Base-by-base conservation (phyloP, 345 rosid species). In the Zanthoxylum bungeanum region DNA sequence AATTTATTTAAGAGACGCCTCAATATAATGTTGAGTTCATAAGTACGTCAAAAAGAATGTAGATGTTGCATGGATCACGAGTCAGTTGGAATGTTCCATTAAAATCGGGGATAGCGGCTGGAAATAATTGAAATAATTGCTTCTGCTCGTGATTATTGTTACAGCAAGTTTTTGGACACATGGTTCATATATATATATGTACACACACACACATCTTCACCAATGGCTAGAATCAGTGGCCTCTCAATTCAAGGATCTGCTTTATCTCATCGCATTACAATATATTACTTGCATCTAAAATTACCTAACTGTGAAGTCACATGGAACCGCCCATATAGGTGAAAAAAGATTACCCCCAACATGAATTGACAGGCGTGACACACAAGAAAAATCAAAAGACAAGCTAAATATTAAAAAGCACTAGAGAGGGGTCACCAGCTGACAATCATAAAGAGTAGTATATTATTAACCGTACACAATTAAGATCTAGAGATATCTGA, bases 291-390 rank as follows among this genome's bases (percentile, higher is more conserved):
- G 37, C 40, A 6, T 12, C 66, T 57, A 12, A 52, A 67, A 34
- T 11, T 60, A 27, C 58, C 8, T 8, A 31, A 49, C 68, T 70
- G 76, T 70, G 27, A 50, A 33, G 24, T 74, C 83, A 77, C 83
- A 57, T 74, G 80, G 34, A 74, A 57, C 76, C 69, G 40, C 61
- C 42, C 49, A 39, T 21, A 25, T 14, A 28, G 44, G 47, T 40
- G 3, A 64, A 69, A n/a, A 59, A 76, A 44, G 60, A 7, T 19
- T 31, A 0, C 21, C 17, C 16, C 19, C 68, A 19, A 53, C 8
- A 22, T 3, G 42, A 7, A 42, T 34, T n/a, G 53, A 36, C 68
- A 37, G 52, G 70, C 3, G 34, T 61, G 49, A 64, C 66, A 27
- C 33, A 28, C 28, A 40, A 57, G 53, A 57, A 51, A 40, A 25